A percentile compares a stretch with the other conserved stretches of the same genome.
These are phyloP conservation scores for Acanthamoeba triangularis DNA, from an alignment of 208 protist genomes.

Conservation along the genomic window DNA sequence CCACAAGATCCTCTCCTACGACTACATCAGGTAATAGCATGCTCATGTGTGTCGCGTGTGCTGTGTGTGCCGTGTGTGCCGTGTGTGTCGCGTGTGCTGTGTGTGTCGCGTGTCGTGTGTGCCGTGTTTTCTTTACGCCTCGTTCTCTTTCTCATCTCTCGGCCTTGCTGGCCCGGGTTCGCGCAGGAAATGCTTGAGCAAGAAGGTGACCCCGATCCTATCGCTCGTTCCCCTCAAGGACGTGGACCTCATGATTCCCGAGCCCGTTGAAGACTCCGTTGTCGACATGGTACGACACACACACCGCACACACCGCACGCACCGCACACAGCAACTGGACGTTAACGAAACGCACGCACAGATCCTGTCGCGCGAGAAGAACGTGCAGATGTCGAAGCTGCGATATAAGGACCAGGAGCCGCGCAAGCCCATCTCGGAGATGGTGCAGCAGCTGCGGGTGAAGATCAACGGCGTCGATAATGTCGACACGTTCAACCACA, in stretches of 20 bases:
- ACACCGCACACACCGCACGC: neutral
- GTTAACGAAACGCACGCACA: too few species aligned
- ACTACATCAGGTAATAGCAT: conserved; percentile 13
- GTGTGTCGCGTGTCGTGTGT: too few species aligned
- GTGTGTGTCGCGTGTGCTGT: too few species aligned
- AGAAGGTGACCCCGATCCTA: conserved; percentile 2
- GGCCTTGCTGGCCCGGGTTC: neutral
- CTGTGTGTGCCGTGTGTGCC: too few species aligned
- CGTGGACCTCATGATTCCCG: conserved; percentile 47
- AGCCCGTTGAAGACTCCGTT: conserved; percentile 36
- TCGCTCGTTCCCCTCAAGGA: conserved; percentile 28
- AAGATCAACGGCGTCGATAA: conserved; percentile 66
- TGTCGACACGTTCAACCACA: conserved; percentile 19
- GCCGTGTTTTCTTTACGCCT: neutral
- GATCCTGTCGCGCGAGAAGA: conserved; percentile 33
- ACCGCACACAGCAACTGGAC: neutral
- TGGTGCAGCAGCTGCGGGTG: conserved; percentile 64
- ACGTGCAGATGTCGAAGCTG: neutral
- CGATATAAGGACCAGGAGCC: conserved; percentile 37
- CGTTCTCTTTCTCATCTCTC: neutral
- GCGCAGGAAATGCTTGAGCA: neutral
- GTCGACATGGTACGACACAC: conserved; percentile 13
- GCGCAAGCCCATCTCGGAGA: conserved; percentile 20
- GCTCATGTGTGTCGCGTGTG: too few species aligned
- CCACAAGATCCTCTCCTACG: conserved; percentile 43